These are phyloP conservation scores for Colletotrichum sp. DNA, from an alignment of 2,329 filamentous ascomycete species.

Conservation along the genomic window DNA sequence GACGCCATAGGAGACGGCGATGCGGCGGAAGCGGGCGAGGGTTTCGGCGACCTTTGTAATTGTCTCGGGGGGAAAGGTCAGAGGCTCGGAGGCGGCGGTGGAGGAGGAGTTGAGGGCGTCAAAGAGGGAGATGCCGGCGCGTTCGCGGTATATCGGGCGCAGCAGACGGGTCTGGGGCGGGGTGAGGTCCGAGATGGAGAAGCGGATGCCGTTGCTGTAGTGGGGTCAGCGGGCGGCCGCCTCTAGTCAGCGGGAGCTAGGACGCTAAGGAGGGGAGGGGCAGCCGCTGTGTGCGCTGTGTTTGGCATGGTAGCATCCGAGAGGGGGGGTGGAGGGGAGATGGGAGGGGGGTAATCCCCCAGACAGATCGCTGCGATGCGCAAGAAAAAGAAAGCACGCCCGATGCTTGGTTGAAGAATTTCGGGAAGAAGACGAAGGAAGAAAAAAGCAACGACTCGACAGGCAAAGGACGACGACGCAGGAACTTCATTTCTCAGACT, in stretches of 20 bases:
- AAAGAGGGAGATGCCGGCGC: conserved; percentile 84
- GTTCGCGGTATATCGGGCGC: conserved; percentile 77
- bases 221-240: neutral
- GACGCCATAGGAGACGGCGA: conserved; percentile 74
- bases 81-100: conserved; percentile 26
- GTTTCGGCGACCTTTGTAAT: conserved; percentile 71
- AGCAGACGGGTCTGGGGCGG: conserved; percentile 75
- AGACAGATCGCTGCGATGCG: neutral
- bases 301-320: conserved; percentile 9
- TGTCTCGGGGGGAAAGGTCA: conserved; percentile 56
- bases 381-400: neutral
- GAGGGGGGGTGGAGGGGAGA: neutral
- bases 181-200: conserved; percentile 84
- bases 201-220: conserved; percentile 86
- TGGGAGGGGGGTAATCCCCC: neutral
- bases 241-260: neutral
- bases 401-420: neutral
- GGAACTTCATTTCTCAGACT: conserved; percentile 23
- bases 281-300: neutral
- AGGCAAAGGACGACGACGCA: conserved; percentile 1
- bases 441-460: neutral
- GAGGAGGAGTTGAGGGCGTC: conserved; percentile 71
- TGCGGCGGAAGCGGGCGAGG: conserved; percentile 72
- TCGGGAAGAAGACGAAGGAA: neutral
- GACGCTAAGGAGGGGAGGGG: neutral